Conservation (phyloP, 75 land plant genomes). For the Cunninghamia lanceolata region DNA sequence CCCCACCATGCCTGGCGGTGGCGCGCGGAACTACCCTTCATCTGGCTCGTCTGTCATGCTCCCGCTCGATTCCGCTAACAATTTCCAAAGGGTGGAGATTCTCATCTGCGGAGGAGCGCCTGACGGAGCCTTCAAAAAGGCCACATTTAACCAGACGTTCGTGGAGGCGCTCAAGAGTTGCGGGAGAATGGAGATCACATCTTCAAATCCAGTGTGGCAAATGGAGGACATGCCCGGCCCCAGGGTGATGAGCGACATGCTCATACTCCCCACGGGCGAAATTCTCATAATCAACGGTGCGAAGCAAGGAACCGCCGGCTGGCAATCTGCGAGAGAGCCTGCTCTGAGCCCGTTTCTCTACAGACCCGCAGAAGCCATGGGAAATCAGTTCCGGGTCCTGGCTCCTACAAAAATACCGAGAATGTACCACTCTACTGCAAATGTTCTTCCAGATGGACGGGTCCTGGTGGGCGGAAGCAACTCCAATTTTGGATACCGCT, state of each 20-base stretch:
- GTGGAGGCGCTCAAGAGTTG: conserved; percentile 26
- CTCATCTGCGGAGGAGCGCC: conserved; percentile 46
- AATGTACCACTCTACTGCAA: conserved; percentile 49
- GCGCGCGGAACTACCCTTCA: conserved; percentile 37
- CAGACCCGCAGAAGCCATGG: conserved; percentile 2
- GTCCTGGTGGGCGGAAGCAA: conserved; percentile 53
- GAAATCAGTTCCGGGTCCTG: conserved; percentile 11
- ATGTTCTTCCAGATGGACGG: conserved; percentile 46
- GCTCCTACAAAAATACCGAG: conserved; percentile 24
- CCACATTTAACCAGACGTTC: neutral
- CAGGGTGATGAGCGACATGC: conserved; percentile 49
- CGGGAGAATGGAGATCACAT: conserved; percentile 47
- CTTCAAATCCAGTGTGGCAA: conserved; percentile 30
- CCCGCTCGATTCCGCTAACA: conserved; percentile 20
- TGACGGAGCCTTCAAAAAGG: conserved; percentile 7
- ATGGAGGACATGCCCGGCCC: conserved; percentile 60
- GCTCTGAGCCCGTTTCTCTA: conserved; percentile 32
- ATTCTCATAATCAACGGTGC: conserved; percentile 61
- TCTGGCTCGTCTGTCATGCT: conserved; percentile 53
- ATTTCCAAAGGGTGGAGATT: conserved; percentile 37
- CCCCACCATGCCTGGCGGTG: conserved; percentile 36
- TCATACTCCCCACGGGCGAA: conserved; percentile 48
- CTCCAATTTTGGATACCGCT: conserved; percentile 23
- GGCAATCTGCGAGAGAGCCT: conserved; percentile 22
- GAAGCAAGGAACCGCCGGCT: conserved; percentile 40